Base-by-base conservation (phyloP, 306 rosid species). In the Amphicarpaea edgeworthii region DNA sequence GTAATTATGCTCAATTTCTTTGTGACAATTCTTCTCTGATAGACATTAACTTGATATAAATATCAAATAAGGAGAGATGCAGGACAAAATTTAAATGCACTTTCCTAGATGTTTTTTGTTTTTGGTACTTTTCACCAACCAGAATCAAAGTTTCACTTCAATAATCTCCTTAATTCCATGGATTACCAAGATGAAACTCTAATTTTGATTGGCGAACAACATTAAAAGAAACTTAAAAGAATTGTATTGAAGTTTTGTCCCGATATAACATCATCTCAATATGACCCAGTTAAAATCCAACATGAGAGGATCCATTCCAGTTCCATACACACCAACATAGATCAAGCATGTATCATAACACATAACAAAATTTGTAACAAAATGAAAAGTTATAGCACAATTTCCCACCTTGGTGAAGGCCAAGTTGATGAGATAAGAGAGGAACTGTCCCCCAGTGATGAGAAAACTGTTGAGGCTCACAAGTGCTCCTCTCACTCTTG, bases 391-490 rank as follows among this genome's bases (percentile, higher is more conserved):
- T 6, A 51, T n/a, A 47, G 42, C 12, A 16, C 2, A 32, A 7
- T 38, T 5, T 32, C 50, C 20, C 0, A 85, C 94, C 81, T 78
- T 82, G 14, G 92, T 87, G 81, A 90, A 86, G 63, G 87, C 92
- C 81, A 90, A 79, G 85, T 90, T 90, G 81, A 90, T 87, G 70
- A 87, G 88, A 76, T 90, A 86, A 21, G 95, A 82, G 43, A 90
- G 82, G 79, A 90, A 87, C 53, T 90, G 95, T 7, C 95, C 95
- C 0, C 95, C 95, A 55, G 95, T 90, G 8, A 87, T 84, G 26
- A 90, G 92, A 73, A 90, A 87, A 42, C 83, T 85, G 68, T 90
- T 90, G 19, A 85, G 86, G 40, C 95, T 83, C 1, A 90, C 95
- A 55, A 90, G 92, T 20, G 95, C 95, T 11, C 95, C 95, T 21